These are phyloP conservation scores for Aspergillus flavus DNA, from an alignment of 2,329 filamentous ascomycete species.

Conservation along the genomic window DNA sequence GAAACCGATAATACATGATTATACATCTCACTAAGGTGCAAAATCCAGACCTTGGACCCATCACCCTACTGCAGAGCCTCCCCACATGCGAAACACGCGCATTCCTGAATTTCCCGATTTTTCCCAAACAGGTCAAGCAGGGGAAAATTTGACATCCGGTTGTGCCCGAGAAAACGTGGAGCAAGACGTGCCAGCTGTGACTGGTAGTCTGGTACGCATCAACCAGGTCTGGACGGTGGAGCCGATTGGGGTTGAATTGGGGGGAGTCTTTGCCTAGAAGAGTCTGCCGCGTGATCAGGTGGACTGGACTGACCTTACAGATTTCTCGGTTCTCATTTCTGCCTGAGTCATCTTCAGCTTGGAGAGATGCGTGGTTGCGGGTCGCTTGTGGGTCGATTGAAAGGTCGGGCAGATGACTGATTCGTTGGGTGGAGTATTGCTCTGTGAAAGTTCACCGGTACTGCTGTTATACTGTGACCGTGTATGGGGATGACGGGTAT, in stretches of 20 bases:
- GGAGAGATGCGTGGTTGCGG: conserved; percentile 1
- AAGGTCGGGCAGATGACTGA: conserved; percentile 18
- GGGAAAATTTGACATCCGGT: conserved; percentile 14
- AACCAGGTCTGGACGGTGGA: conserved; percentile 8
- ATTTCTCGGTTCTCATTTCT: conserved; percentile 1
- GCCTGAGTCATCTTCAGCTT: conserved; percentile 4
- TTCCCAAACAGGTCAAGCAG: neutral
- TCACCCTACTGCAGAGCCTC: neutral
- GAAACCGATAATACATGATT: neutral
- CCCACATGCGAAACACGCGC: conserved; percentile 1
- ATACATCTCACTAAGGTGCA: conserved; percentile 2
- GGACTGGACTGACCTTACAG: neutral
- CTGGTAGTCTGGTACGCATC: conserved; percentile 7
- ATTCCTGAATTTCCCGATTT: conserved; percentile 16
- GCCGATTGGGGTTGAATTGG: neutral
- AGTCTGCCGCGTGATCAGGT: conserved; percentile 9
- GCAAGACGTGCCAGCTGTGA: conserved; percentile 8
- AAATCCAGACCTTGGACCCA: neutral
- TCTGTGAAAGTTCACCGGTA: conserved; percentile 13
- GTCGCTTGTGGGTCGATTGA: conserved; percentile 6
- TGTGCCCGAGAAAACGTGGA: conserved; percentile 19
- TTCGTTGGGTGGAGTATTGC: conserved; percentile 7
- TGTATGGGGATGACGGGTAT: conserved; percentile 12
- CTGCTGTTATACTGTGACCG: conserved; percentile 15
- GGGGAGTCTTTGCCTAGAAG: conserved; percentile 6